Evolutionary conservation across 345 rosid genomes (phyloP), one percentile per base, ranked within the genome.

Genomic region (Geranium rotundifolium): DNA sequence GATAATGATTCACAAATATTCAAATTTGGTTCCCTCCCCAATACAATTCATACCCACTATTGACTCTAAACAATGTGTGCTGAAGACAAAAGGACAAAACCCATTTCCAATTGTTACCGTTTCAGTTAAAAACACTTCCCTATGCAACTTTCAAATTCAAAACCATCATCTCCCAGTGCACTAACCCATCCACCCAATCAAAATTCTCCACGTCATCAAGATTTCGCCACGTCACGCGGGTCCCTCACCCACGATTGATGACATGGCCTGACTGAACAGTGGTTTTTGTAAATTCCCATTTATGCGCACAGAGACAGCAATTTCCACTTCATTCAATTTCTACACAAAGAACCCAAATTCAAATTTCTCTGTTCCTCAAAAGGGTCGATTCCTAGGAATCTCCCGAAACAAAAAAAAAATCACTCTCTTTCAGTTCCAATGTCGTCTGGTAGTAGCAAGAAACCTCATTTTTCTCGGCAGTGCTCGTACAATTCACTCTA

Each of bases 111-210:
- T 15, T 17, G 67, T 69, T 67, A 61, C 67, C 70, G 73, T 73
- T 73, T 19, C 30, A 29, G 30, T 56, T 29, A 37, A 46, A 46
- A 46, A 14, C 52, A 46, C 52, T 9, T 74, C 69, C 76, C 82
- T 15, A 76, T 68, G 69, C 34, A 60, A 17, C 57, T 67, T 76
- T 81, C 81, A 76, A 81, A 81, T 81, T 81, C 85, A 78, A 81
- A 76, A 54, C 29, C 49, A 29, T 31, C 9, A 23, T 2, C 57
- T 55, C 52, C 15, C 0, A 7, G 52, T 46, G 3, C 14, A 3
- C 12, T 2, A 7, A 7, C 52, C 15, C 52, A 34, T 46, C 52
- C 52, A 46, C 52, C 52, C 52, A 46, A 46, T 46, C 52, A 37
- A 5, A 37, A 6, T 37, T 6, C 46, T 37, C 46, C 46, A 46